Evolutionary conservation across 305 asterid species (phyloP), one percentile per base, ranked within the genome.

Genomic region (Fraxinus angustifolia): DNA sequence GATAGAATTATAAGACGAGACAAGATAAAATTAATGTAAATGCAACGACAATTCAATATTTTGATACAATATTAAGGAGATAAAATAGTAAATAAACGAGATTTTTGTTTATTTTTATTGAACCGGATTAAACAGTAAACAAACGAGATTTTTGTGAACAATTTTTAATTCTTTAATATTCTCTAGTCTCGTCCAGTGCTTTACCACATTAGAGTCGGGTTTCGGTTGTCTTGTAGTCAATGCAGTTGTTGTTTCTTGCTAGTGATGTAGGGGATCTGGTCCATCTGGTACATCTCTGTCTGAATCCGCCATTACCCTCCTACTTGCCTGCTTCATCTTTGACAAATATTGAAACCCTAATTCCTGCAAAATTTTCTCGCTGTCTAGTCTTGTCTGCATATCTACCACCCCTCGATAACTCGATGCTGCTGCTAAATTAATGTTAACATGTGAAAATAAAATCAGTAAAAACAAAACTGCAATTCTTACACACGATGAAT

Each of bases 231-330:
- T 53, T n/a, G 31, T 21, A 17, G 30, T n/a, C 26, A 38, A 28
- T 7, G 17, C 10, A 3, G 19, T 6, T 12, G 14, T 23, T 21
- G 21, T 60, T 19, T 23, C 17, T 67, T 34, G 78, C 70, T 83
- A 79, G 75, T 87, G 87, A 50, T 87, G 87, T 60, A 83, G 88
- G 10, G 84, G 81, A 81, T 76, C 81, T 42, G 84, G 84, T 14
- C 84, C 84, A 30, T 56, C 62, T 26, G 84, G 81, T 31, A 70
- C 58, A 7, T 17, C 56, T 81, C 77, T 81, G 3, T 76, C 56
- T 42, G 16, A 45, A 65, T 23, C 75, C 72, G 1, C 40, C 71
- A 76, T 68, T 34, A 65, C 11, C 38, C 77, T 81, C 78, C 77
- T 82, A 58, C 80, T 17, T 23, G 26, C 79, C 19, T 35, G 38